Evolutionary conservation across 129 eudicot species (phyloP), one percentile per base, ranked within the genome.

Genomic region (Tagetes patula): DNA sequence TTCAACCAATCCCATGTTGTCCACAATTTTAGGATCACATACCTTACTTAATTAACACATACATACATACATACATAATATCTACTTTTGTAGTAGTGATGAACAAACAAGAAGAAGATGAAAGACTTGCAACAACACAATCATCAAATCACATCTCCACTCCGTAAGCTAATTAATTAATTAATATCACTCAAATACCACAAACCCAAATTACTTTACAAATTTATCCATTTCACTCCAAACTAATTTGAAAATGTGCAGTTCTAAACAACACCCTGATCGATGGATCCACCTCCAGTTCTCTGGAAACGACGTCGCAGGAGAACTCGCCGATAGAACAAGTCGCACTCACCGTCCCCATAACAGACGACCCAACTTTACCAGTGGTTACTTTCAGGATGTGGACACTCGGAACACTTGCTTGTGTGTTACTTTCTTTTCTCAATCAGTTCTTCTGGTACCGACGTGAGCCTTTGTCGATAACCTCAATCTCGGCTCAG

Each of bases 381-480:
- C 89, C 84, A 34, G 91, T 75, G 13, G 77, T 86, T 34, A 88
- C 96, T 13, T 88, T 88, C 85, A 85, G 96, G 1, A 83, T 75
- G 84, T 88, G 91, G 91, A 39, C 58, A 6, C 87, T 88, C 1
- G 96, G 96, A 36, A 48, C 83, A 0, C 4, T 73, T n/a, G 90
- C 92, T 2, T 89, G 96, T 39, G 69, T 77, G 8, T 42, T 87
- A 0, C 81, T 89, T 37, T 84, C 96, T 0, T 86, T 89, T 65
- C 85, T 87, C 58, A 89, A 89, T 79, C 91, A 87, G 40, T 89
- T 84, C 75, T 86, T 89, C 76, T 84, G 92, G 89, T 89, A 75
- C 85, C 83, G 92, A 49, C 75, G 86, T 11, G 89, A 90, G 74
- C 96, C 96, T 2, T 76, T 90, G 0, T 45, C 90, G 1, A 85